These are phyloP conservation scores for Leccinum barrowsii DNA, from an alignment of 768 basidiomycete genomes.

Conservation along the genomic window DNA sequence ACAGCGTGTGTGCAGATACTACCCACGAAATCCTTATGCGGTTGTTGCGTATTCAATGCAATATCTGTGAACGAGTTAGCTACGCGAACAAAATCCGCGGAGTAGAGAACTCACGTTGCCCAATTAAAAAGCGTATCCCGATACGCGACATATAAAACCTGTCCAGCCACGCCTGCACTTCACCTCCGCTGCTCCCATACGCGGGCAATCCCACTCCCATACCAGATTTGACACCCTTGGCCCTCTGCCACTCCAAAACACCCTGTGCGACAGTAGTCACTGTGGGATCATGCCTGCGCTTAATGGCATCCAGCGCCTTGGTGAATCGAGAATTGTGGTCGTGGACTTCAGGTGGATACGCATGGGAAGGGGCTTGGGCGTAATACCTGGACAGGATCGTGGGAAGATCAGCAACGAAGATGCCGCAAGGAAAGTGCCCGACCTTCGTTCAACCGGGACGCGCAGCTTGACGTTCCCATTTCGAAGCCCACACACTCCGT, in stretches of 20 bases:
- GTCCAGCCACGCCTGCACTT: slow-evolving; percentile 96
- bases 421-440: neutral
- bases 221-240: slow-evolving; percentile 24
- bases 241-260: slow-evolving; percentile 91
- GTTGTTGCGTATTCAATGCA: slow-evolving; percentile 85
- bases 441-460: slow-evolving; percentile 18
- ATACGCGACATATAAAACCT: slow-evolving; percentile 95
- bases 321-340: slow-evolving; percentile 94
- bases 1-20: slow-evolving; percentile 94
- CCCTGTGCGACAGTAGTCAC: slow-evolving; percentile 96
- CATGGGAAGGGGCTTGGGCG: slow-evolving; percentile 62
- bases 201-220: slow-evolving; percentile 22
- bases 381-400: slow-evolving; percentile 61
- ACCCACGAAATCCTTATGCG: slow-evolving; percentile 89
- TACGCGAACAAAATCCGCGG: neutral
- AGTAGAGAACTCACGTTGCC: slow-evolving; percentile 66
- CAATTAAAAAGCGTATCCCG: slow-evolving; percentile 93
- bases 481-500: slow-evolving; percentile 12
- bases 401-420: slow-evolving; percentile 4
- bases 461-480: slow-evolving; percentile 15
- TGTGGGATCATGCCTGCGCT: slow-evolving; percentile 92
- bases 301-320: slow-evolving; percentile 80
- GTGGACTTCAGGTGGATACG: slow-evolving; percentile 89
- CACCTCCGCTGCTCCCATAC: slow-evolving; percentile 68
- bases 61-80: slow-evolving; percentile 56